These are phyloP conservation scores for Nannochloris sp. DNA, from an alignment of 139 green algal genomes.

Conservation along the genomic window DNA sequence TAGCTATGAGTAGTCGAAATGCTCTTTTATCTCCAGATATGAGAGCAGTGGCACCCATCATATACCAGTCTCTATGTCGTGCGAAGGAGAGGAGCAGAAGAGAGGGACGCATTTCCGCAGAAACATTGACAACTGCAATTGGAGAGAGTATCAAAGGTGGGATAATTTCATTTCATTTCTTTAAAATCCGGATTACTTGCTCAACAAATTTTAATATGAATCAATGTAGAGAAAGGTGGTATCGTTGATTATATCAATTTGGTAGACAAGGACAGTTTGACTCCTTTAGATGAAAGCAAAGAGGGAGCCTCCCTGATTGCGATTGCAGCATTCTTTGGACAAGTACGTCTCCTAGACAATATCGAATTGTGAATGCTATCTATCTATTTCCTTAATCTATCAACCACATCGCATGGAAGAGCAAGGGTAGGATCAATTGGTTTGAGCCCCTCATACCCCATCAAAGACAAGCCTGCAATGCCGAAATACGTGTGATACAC, in stretches of 20 bases:
- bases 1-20: slow-evolving; percentile 95
- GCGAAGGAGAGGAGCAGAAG: neutral
- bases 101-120: neutral
- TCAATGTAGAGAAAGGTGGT: slow-evolving; percentile 37
- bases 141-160: neutral
- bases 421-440: slow-evolving; percentile 81
- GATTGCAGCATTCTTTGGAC: slow-evolving; percentile 73
- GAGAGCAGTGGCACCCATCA: slow-evolving; percentile 44
- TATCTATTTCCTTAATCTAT: slow-evolving; percentile 10
- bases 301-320: slow-evolving; percentile 48
- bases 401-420: slow-evolving; percentile 64
- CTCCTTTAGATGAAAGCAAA: slow-evolving; percentile 20
- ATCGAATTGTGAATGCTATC: slow-evolving; percentile 38
- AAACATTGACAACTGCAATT: neutral
- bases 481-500: slow-evolving; percentile 99
- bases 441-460: slow-evolving; percentile 63
- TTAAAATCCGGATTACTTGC: neutral
- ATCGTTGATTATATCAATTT: slow-evolving; percentile 81
- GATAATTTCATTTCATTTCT: neutral
- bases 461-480: slow-evolving; percentile 78
- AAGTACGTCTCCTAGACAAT: slow-evolving; percentile 93
- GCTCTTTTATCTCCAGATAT: slow-evolving; percentile 57
- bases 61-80: slow-evolving; percentile 35
- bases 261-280: slow-evolving; percentile 57
- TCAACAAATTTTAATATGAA: slow-evolving; percentile 3